phyloP scores from a whole-genome alignment of 2,329 filamentous ascomycete genomes.

The Amauroascus niger region DNA sequence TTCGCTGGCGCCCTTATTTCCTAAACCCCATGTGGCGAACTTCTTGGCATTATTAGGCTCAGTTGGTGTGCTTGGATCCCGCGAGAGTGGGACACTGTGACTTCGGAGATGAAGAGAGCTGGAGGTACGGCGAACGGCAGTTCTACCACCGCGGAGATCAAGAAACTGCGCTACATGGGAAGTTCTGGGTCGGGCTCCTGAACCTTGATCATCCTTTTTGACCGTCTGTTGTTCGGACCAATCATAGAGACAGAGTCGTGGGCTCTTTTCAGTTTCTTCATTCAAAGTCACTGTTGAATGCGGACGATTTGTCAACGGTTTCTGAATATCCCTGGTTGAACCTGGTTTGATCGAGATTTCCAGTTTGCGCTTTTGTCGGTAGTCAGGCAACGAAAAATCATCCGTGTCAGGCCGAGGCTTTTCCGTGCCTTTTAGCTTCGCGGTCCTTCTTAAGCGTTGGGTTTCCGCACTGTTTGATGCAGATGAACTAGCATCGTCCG shows the following conservation, averaged over 20 bases:
- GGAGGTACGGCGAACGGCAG: constrained; percentile 48
- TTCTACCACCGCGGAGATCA: constrained; percentile 47
- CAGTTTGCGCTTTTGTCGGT: background rate
- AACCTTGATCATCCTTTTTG: constrained; percentile 45
- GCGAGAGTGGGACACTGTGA: constrained; percentile 54
- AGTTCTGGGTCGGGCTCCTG: constrained; percentile 50
- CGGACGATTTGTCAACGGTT: background rate
- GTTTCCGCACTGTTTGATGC: background rate
- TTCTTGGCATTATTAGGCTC: constrained; percentile 44
- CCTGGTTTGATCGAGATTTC: background rate
- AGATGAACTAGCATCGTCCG: background rate
- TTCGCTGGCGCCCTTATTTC: constrained; percentile 56
- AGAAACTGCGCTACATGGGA: constrained; percentile 55
- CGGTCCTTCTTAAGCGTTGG: background rate
- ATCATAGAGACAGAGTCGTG: constrained; percentile 43
- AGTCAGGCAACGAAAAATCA: background rate
- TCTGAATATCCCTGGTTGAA: background rate
- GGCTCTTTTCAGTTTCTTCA: constrained; percentile 9
- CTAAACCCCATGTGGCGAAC: constrained; percentile 58
- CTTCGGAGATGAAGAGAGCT: constrained; percentile 54
- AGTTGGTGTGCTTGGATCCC: constrained; percentile 42
- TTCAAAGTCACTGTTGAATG: constrained; percentile 12
- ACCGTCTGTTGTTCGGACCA: constrained; percentile 52
- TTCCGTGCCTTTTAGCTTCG: background rate
- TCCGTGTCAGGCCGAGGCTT: background rate